Evolutionary conservation across 2,329 filamentous ascomycete species (phyloP).

Genomic region (Fusarium succisae): DNA sequence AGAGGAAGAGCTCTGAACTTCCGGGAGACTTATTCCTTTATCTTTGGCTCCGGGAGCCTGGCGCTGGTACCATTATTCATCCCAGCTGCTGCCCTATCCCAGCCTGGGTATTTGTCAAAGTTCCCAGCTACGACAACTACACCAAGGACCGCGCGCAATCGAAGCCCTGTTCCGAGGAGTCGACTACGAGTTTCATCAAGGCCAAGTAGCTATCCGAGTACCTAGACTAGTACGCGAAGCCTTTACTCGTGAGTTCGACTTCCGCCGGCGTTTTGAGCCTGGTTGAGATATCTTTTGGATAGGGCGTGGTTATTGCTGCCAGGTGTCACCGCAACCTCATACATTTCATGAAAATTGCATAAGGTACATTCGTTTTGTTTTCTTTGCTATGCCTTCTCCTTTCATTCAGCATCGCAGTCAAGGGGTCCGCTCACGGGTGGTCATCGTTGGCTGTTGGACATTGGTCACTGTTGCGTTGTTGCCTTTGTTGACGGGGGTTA

Average conservation of each 20-base stretch:
- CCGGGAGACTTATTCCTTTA: background rate
- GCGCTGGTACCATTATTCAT: background rate
- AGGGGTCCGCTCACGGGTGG: background rate
- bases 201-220: rapidly evolving
- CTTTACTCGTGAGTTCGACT: background rate
- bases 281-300: background rate
- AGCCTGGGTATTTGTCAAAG: background rate
- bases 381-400: background rate
- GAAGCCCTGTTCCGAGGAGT: background rate
- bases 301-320: background rate
- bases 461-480: background rate
- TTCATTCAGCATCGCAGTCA: background rate
- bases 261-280: background rate
- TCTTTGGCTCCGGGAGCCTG: background rate
- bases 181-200: too few relatives aligned
- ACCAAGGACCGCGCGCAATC: rapidly evolving
- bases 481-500: background rate
- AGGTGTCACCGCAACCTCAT: background rate
- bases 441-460: background rate
- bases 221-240: rapidly evolving
- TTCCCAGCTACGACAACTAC: background rate
- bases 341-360: background rate
- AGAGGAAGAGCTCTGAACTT: background rate
- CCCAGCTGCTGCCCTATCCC: too few relatives aligned
- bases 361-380: background rate